Evolutionary conservation across 2,329 filamentous ascomycete species (phyloP).

Genomic region (Monosporascus sp.): DNA sequence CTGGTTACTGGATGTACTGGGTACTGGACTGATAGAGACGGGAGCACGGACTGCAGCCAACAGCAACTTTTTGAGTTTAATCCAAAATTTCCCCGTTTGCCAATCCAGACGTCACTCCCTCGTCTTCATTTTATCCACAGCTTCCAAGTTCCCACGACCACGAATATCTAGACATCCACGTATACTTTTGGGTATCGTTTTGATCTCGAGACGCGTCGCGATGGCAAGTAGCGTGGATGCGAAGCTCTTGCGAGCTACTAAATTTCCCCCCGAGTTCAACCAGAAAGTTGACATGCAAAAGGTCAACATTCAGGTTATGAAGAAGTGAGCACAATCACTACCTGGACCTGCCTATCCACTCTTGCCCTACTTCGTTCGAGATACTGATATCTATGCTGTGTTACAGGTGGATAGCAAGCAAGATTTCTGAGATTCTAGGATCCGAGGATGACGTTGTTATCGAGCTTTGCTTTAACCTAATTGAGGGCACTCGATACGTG

Average conservation of each 20-base stretch:
- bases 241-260: constrained; percentile 84
- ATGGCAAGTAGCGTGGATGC: constrained; percentile 85
- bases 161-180: not conserved
- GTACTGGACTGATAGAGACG: too few relatives aligned
- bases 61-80: too few relatives aligned
- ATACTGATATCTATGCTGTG: not conserved
- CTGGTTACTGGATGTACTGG: not conserved
- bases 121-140: not conserved
- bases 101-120: not conserved
- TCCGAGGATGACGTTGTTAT: constrained; percentile 94
- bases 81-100: not conserved
- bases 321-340: constrained; percentile 62
- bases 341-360: not conserved
- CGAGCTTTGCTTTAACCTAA: constrained; percentile 67
- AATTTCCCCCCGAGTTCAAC: constrained; percentile 89
- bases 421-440: constrained; percentile 82
- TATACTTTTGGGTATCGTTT: not conserved
- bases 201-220: not conserved
- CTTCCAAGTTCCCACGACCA: not conserved
- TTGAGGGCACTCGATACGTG: constrained; percentile 73
- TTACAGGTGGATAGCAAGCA: constrained; percentile 83
- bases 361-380: constrained; percentile 2
- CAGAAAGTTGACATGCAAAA: constrained; percentile 96
- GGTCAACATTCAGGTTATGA: constrained; percentile 96
- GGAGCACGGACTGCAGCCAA: too few relatives aligned